Evolutionary conservation across 2,329 filamentous ascomycete species (phyloP).

Genomic region (Nectriaceae sp.): DNA sequence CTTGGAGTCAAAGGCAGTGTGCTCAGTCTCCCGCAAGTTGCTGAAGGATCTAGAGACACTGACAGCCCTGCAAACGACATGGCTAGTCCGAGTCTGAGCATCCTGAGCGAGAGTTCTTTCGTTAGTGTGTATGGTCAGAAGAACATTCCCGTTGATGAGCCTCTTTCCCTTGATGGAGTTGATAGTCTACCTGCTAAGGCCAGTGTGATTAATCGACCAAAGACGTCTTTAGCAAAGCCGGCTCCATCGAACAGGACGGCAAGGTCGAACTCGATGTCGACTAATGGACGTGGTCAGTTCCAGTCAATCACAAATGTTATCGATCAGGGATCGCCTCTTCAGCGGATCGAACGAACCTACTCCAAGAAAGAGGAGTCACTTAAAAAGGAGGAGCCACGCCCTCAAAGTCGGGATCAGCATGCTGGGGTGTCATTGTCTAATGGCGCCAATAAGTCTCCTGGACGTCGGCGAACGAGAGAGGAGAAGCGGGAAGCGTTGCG

Average conservation of each 20-base stretch:
- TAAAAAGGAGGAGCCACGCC: conserved; percentile 31
- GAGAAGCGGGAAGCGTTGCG: conserved; percentile 52
- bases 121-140: conserved; percentile 62
- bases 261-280: conserved; percentile 34
- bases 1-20: conserved; percentile 51
- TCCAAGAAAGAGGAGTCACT: conserved; percentile 29
- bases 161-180: conserved; percentile 30
- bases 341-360: conserved; percentile 46
- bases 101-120: conserved; percentile 69
- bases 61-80: conserved; percentile 37
- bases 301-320: conserved; percentile 50
- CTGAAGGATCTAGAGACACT: conserved; percentile 37
- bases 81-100: conserved; percentile 62
- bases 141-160: conserved; percentile 31
- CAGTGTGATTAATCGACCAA: conserved; percentile 19
- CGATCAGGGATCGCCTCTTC: conserved; percentile 49
- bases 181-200: conserved; percentile 17
- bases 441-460: conserved; percentile 14
- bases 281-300: conserved; percentile 37
- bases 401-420: conserved; percentile 31
- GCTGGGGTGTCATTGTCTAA: conserved; percentile 15
- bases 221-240: conserved; percentile 20
- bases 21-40: conserved; percentile 50
- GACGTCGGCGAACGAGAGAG: conserved; percentile 38
- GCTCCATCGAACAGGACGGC: conserved; percentile 11